These are phyloP conservation scores for Synchytrium microbalum DNA, from an alignment of 371 early-diverging fungal genomes.

Conservation along the genomic window DNA sequence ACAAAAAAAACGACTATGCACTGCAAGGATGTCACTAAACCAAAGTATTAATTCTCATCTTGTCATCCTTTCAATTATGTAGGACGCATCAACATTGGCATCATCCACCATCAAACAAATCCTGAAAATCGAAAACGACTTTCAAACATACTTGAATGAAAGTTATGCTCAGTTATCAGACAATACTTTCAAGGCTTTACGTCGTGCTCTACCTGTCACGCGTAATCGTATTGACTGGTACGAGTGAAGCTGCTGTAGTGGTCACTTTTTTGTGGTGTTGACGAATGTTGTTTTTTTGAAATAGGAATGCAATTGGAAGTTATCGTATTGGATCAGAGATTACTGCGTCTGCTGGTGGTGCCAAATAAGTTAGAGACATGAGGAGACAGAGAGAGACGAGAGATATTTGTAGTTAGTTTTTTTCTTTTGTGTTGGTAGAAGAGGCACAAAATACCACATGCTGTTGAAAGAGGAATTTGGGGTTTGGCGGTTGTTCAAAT, in stretches of 20 bases:
- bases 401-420: no score
- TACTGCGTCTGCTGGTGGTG: conserved; percentile 1
- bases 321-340: not conserved
- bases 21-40: not conserved
- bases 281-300: not conserved
- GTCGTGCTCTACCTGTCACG: conserved; percentile 86
- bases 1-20: conserved; percentile 5
- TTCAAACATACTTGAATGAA: conserved; percentile 76
- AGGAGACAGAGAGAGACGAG: no score
- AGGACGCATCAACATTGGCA: conserved; percentile 48
- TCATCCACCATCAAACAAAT: conserved; percentile 55
- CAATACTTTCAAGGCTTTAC: conserved; percentile 79
- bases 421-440: no score
- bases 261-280: conserved; percentile 12
- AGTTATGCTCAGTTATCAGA: conserved; percentile 72
- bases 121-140: conserved; percentile 63
- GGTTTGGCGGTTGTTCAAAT: no score
- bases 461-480: no score
- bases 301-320: not conserved
- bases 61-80: not conserved
- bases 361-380: no score
- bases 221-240: conserved; percentile 91
- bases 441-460: no score
- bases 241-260: no score
- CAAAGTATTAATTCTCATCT: not conserved